Evolutionary conservation across 1,139 yeast species (phyloP), one percentile per base, ranked within the genome.

Genomic region (Taphrina wiesneri): DNA sequence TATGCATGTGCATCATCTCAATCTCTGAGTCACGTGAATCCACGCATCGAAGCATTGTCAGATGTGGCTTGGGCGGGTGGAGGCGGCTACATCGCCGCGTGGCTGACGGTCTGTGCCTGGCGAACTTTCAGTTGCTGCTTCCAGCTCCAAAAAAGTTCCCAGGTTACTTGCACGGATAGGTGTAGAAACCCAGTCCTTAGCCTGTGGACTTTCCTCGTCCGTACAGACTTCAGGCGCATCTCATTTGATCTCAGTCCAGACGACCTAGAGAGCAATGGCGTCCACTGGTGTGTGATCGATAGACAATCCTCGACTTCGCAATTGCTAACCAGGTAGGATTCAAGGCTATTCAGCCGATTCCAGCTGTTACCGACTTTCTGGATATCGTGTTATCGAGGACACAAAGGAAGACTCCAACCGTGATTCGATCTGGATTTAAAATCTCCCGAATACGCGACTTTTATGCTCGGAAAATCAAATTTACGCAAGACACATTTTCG

Each of bases 401-500:
- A 1, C 99, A 93, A 81, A 86, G 99, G 80, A 93, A 93, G 79
- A 66, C 67, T n/a, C 67, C 67, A 21, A 93, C 99, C 13, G 97
- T 95, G 69, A 90, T 93, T 72, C 87, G 99, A 77, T 90, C 97
- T 6, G 99, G 99, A 69, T 95, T 92, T 82, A 88, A 89, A 76
- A 93, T 93, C 77, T 88, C 95, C 73, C 90, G 99, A 82, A 93
- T 93, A 75, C 84, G 99, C 73, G 90, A 97, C n/a, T 93, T 93
- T 75, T 93, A 93, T 79, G 93, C 93, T 97, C 85, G 99, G 81
- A 93, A 93, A 77, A 99, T 93, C 70, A 88, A 89, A 75, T 93
- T 85, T 76, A 93, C 99, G 13, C 90, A 96, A 68, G 99, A 93
- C 76, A 98, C 99, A 26, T 95, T 95, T 75, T 82, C 85, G 71